phyloP scores from a whole-genome alignment of 2,329 filamentous ascomycete species.

The Apiospora sp. region DNA sequence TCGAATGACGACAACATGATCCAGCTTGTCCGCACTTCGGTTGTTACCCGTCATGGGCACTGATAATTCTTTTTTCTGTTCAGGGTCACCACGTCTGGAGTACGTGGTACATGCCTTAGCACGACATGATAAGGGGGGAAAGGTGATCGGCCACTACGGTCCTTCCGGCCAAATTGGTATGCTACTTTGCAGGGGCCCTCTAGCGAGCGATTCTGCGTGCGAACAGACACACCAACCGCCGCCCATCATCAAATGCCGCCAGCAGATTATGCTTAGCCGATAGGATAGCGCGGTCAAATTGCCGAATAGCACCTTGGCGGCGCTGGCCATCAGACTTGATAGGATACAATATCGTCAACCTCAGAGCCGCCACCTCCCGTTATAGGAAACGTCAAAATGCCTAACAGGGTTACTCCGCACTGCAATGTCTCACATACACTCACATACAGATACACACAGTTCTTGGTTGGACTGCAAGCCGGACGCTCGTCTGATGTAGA shows the following conservation, averaged over 20 bases:
- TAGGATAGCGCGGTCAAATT: conserved; percentile 1
- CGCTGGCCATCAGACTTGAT: background rate
- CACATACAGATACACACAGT: background rate
- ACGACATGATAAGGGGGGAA: background rate
- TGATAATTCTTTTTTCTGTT: background rate
- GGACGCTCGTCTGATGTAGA: background rate
- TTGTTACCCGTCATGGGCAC: conserved; percentile 15
- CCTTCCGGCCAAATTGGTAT: conserved; percentile 11
- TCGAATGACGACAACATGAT: conserved; percentile 7
- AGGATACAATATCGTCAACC: background rate
- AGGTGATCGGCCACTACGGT: background rate
- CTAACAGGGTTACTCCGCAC: conserved; percentile 11
- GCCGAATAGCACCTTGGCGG: conserved; percentile 14
- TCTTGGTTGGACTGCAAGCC: background rate
- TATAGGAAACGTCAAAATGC: background rate
- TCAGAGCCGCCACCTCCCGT: conserved; percentile 2
- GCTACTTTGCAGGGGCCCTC: conserved; percentile 7
- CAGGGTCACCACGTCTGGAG: background rate
- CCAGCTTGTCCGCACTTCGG: background rate
- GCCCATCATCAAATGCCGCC: background rate
- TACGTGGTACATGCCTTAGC: background rate
- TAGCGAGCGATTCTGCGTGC: background rate
- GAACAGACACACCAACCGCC: background rate
- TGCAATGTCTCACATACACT: conserved; percentile 1
- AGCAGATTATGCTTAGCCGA: conserved; percentile 1